phyloP scores from a whole-genome alignment of 306 rosid genomes.

The Clitoria ternatea region DNA sequence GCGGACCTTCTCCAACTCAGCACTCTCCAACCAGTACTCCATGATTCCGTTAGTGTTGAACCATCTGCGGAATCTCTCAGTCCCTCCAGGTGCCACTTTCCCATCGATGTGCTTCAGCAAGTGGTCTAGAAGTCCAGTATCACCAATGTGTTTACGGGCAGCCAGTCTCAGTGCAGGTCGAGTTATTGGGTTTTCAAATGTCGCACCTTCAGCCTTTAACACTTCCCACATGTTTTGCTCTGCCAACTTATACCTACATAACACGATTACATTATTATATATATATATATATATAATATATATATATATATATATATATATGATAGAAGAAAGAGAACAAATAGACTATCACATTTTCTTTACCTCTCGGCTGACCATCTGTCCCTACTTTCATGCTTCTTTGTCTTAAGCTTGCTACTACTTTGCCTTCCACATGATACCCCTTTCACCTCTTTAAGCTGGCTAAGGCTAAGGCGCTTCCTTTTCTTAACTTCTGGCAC shows the following conservation, averaged over 20 bases:
- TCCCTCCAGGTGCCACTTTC: slow-evolving; percentile 68
- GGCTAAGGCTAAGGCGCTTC: slow-evolving; percentile 49
- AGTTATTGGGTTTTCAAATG: slow-evolving; percentile 61
- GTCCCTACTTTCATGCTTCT: slow-evolving; percentile 35
- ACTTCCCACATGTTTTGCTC: slow-evolving; percentile 66
- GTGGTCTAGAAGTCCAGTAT: slow-evolving; percentile 90
- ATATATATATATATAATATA: background rate
- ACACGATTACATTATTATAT: background rate
- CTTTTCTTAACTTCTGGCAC: slow-evolving; percentile 33
- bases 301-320: background rate
- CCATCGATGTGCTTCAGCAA: slow-evolving; percentile 79
- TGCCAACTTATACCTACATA: slow-evolving; percentile 60
- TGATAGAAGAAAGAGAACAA: background rate
- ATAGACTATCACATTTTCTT: background rate
- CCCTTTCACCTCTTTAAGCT: slow-evolving; percentile 48
- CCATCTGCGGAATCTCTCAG: slow-evolving; percentile 75
- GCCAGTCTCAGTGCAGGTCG: slow-evolving; percentile 57
- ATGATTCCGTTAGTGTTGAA: slow-evolving; percentile 64
- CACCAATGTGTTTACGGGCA: slow-evolving; percentile 75
- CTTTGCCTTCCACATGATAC: slow-evolving; percentile 24
- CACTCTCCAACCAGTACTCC: slow-evolving; percentile 96
- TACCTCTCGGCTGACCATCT: slow-evolving; percentile 79
- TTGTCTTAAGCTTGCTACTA: slow-evolving; percentile 30
- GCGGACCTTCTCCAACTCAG: slow-evolving; percentile 54
- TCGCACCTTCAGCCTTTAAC: slow-evolving; percentile 65